Evolutionary conservation across 2,329 filamentous ascomycete species (phyloP).

Genomic region (Didymella keratinophila): DNA sequence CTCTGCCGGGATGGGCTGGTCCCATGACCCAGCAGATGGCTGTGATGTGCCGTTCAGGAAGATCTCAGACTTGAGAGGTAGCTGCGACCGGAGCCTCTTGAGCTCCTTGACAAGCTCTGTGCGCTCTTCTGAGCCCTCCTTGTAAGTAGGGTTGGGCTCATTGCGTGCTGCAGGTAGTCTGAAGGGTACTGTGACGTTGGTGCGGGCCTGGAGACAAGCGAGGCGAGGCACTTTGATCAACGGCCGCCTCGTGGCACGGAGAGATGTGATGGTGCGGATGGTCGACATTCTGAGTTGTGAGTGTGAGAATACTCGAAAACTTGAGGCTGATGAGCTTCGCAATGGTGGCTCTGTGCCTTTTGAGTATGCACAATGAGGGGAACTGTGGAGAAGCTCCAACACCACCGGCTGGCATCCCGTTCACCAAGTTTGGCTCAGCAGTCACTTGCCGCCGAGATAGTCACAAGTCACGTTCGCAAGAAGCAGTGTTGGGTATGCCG

Average conservation of each 20-base stretch:
- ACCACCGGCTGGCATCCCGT: conserved; percentile 18
- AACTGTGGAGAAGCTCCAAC: conserved; percentile 18
- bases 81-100: conserved; percentile 36
- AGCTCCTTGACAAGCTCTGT: conserved; percentile 34
- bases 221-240: conserved; percentile 22
- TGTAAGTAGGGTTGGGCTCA: conserved; percentile 43
- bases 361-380: conserved; percentile 22
- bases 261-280: conserved; percentile 28
- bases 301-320: conserved; percentile 5
- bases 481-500: conserved; percentile 6
- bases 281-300: conserved; percentile 24
- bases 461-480: conserved; percentile 11
- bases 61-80: conserved; percentile 39
- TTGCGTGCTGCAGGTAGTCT: conserved; percentile 39
- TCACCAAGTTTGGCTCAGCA: conserved; percentile 17
- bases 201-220: conserved; percentile 31
- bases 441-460: conserved; percentile 23
- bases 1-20: conserved; percentile 41
- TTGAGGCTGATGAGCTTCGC: conserved; percentile 10
- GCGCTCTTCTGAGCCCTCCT: conserved; percentile 39
- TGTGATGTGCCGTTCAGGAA: conserved; percentile 39
- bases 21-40: conserved; percentile 31
- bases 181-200: conserved; percentile 41
- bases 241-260: conserved; percentile 22
- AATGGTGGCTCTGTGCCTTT: conserved; percentile 20